A percentile compares a stretch with the other conserved stretches of the same genome.
These are phyloP conservation scores for Vaucheria bursata DNA, from an alignment of 352 stramenopile species.

Conservation along the genomic window DNA sequence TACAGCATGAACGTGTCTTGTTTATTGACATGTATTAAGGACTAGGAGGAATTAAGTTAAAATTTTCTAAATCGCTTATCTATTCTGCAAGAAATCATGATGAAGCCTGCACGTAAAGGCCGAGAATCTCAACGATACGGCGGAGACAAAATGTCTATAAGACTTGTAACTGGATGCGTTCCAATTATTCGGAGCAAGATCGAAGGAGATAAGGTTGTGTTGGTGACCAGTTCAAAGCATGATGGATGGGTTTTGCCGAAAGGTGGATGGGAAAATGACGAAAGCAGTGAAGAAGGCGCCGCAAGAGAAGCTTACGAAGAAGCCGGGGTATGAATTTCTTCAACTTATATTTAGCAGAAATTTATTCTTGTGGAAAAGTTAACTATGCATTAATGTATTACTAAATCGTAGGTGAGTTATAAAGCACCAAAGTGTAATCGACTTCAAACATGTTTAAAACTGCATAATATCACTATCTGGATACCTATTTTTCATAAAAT, in stretches of 20 bases:
- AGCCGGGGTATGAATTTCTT: slow-evolving; percentile 54
- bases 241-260: slow-evolving; percentile 90
- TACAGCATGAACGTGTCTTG: too few relatives aligned
- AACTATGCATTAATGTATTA: too few relatives aligned
- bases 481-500: too few relatives aligned
- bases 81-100: too few relatives aligned
- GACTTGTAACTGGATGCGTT: slow-evolving; percentile 43
- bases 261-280: slow-evolving; percentile 87
- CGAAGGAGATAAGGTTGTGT: slow-evolving; percentile 53
- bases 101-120: slow-evolving; percentile 31
- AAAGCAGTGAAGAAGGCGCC: slow-evolving; percentile 75
- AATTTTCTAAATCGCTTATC: too few relatives aligned
- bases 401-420: too few relatives aligned
- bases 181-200: slow-evolving; percentile 14
- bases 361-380: neutral
- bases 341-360: neutral
- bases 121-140: slow-evolving; percentile 36
- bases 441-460: too few relatives aligned
- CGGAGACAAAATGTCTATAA: slow-evolving; percentile 25
- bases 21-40: too few relatives aligned
- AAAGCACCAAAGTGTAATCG: too few relatives aligned
- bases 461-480: too few relatives aligned
- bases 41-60: too few relatives aligned
- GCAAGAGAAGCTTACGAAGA: slow-evolving; percentile 85
- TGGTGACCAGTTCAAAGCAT: slow-evolving; percentile 77